Conservation (phyloP, 768 basidiomycete species). For the Trametes elegans region DNA sequence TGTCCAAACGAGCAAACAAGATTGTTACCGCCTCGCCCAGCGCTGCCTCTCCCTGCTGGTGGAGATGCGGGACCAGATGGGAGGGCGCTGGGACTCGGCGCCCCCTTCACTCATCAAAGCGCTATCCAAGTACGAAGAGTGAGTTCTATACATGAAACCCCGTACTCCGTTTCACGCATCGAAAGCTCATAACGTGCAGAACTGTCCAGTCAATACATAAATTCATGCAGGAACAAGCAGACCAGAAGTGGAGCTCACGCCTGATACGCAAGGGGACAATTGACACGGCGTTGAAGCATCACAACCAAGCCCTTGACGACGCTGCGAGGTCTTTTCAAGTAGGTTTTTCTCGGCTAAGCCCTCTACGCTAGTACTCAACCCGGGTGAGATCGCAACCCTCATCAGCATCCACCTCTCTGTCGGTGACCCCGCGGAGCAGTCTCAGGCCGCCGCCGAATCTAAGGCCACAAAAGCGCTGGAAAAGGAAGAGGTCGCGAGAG, state of each 20-base stretch:
- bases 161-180: too few relatives aligned
- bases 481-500: not conserved
- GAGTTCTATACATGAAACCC: slow-evolving; percentile 4
- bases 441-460: not conserved
- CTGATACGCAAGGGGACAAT: slow-evolving; percentile 41
- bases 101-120: slow-evolving; percentile 40
- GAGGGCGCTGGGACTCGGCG: slow-evolving; percentile 42
- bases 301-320: slow-evolving; percentile 38
- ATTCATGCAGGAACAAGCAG: slow-evolving; percentile 39
- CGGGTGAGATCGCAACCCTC: slow-evolving; percentile 41
- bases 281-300: slow-evolving; percentile 37
- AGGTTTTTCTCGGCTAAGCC: not conserved
- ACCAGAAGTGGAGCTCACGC: slow-evolving; percentile 40
- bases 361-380: not conserved
- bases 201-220: slow-evolving; percentile 37
- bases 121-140: slow-evolving; percentile 42
- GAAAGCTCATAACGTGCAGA: too few relatives aligned
- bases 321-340: slow-evolving; percentile 50
- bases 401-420: slow-evolving; percentile 47
- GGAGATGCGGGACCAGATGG: slow-evolving; percentile 46
- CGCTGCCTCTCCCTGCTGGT: slow-evolving; percentile 42
- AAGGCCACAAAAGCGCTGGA: not conserved
- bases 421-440: slow-evolving; percentile 15
- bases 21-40: slow-evolving; percentile 39
- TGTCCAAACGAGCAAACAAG: slow-evolving; percentile 37